Evolutionary conservation across 805 yeast genomes (phyloP), one percentile per base, ranked within the genome.

Genomic region (Cyberlindnera mrakii): DNA sequence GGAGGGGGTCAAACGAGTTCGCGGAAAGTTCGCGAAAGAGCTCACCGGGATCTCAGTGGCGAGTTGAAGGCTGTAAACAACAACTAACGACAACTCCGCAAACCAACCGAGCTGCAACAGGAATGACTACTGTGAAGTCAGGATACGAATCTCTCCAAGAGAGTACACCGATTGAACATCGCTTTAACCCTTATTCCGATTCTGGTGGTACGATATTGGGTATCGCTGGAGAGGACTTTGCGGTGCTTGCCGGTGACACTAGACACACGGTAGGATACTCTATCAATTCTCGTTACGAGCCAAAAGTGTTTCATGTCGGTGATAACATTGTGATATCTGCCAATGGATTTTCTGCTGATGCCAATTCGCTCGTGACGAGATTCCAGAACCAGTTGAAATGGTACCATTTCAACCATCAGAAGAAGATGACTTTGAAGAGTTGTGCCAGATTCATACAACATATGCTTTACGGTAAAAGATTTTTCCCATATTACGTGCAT

Each of bases 121-220:
- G 37, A 14, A 47, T 52, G 18, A 47, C 70, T 16, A 77, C 84
- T 25, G 70, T 80, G 45, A 79, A 83, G 39, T 78, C 87, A 9
- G 89, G 83, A 54, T 81, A 82, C 58, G 74, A 82, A 3, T 68
- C 75, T 18, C 85, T 77, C 52, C 64, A 64, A 29, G 68, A 64
- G 8, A 58, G 59, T 10, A 66, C 65, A 30, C 96, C 96, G 47
- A 88, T 89, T 60, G 96, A 89, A 63, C 96, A 90, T 65, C 75
- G 84, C 63, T 89, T 89, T 70, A 88, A 89, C 60, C 97, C 97
- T 32, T 89, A 89, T 70, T 70, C 91, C 27, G 96, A 90, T 65
- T 88, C 90, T 57, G 99, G 99, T 56, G 99, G 99, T 58, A 91
- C 98, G 7, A 90, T 91, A 43, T 70, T 93, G 53, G 99, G 98